Base-by-base conservation (phyloP, 2,329 filamentous ascomycete genomes). In the Penicillium sp. region DNA sequence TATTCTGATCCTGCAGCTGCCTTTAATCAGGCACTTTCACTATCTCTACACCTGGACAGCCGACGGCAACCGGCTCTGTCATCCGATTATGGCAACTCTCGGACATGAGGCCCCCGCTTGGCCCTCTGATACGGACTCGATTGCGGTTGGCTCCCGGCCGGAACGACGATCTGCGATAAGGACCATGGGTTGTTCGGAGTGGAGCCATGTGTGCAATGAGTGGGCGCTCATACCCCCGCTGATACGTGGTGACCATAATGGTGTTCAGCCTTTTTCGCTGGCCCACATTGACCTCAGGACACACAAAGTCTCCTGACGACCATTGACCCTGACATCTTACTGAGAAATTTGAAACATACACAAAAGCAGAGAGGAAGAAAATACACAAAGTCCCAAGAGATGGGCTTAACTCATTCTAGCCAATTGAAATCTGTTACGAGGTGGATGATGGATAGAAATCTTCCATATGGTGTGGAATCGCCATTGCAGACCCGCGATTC, bases 141-240 rank as follows among this genome's bases (percentile, higher is more conserved):
- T 39, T 50, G 14, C 22, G 33, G 48, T 50, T 50, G 48, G 48
- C 9, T 24, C 11, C 31, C 48, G 21, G 8, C 31, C 33, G 37
- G 27, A 44, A 31, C 37, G 49, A 26, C 24, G 49, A 52, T 52
- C 49, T 52, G 26, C 49, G 49, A 52, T 52, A 52, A 33, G 49
- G 27, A 39, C 26, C 42, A 19, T 24, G 35, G 4, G 11, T 19
- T 44, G 19, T 19, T 14, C 19, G 8, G 33, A 11, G 49, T 52
- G 37, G 42, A 33, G 19, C 49, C 49, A 33, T 43, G 26, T 22
- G 22, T 33, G 37, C 29, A 52, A 44, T 24, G 27, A 26, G 49
- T 31, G 26, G 26, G 39, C 37, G 37, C 27, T 51, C 49, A 21
- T 43, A 22, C 31, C 33, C 24, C 24, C 39, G 39, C 24, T 35